A percentile compares a stretch with the other conserved stretches of the same genome.
phyloP scores from a whole-genome alignment of 2,329 filamentous ascomycete genomes.

The Pestalotiopsis fici region DNA sequence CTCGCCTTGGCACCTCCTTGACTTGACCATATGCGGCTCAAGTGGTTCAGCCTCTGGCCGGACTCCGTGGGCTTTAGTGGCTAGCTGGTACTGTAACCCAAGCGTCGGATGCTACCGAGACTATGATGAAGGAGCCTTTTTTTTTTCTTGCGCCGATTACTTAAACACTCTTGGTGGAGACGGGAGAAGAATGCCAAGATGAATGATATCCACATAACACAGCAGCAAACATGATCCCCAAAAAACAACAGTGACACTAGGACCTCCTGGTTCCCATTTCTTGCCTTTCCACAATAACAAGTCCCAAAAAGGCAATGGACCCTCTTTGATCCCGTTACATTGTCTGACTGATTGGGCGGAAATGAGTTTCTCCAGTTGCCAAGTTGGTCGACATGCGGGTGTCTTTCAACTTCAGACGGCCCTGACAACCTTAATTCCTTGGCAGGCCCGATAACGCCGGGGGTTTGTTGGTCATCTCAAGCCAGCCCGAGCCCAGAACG shows the following conservation, averaged over 20 bases:
- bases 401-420: not conserved
- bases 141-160: not conserved
- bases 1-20: not conserved
- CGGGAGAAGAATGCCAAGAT: no score
- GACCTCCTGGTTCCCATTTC: not conserved
- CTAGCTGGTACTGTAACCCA: not conserved
- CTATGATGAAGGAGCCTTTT: not conserved
- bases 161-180: no score
- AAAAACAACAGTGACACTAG: not conserved
- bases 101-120: not conserved
- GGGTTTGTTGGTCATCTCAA: not conserved
- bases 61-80: not conserved
- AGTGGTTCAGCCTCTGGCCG: not conserved
- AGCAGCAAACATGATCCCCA: not conserved
- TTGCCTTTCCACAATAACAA: not conserved
- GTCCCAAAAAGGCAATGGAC: not conserved
- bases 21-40: not conserved
- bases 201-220: no score
- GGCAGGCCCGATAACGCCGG: not conserved
- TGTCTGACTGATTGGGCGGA: not conserved
- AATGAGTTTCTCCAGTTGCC: not conserved
- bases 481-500: not conserved
- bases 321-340: not conserved
- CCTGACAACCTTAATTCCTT: not conserved
- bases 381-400: not conserved